phyloP scores from a whole-genome alignment of 257 asterid species.

The Solanum medicagineum region DNA sequence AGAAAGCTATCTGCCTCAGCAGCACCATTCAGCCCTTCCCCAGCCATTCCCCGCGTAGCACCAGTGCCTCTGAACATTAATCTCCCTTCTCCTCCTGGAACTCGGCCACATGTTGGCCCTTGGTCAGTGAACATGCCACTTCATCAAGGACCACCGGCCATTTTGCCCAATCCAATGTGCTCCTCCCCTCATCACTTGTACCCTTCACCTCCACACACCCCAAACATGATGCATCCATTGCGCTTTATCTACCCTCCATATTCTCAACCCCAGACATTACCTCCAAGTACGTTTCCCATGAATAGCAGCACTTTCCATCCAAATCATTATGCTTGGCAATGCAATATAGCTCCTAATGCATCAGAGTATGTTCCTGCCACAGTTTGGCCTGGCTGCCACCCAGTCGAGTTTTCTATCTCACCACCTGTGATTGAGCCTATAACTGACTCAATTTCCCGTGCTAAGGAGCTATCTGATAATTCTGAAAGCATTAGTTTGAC shows the following conservation, averaged over 20 bases:
- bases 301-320: constrained; percentile 59
- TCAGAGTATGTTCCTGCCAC: constrained; percentile 56
- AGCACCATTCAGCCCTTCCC: constrained; percentile 87
- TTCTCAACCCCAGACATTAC: constrained; percentile 55
- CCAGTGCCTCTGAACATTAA: constrained; percentile 53
- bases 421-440: constrained; percentile 54
- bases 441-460: constrained; percentile 25
- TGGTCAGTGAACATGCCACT: constrained; percentile 87
- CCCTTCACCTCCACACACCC: constrained; percentile 89
- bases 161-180: constrained; percentile 57
- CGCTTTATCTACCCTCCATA: constrained; percentile 81
- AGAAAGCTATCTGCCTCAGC: constrained; percentile 92
- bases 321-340: constrained; percentile 71
- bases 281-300: constrained; percentile 56
- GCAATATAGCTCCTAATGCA: constrained; percentile 39
- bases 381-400: constrained; percentile 73
- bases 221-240: constrained; percentile 78
- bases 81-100: constrained; percentile 53
- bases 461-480: constrained; percentile 29
- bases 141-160: constrained; percentile 72
- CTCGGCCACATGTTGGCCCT: constrained; percentile 49
- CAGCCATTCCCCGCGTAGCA: constrained; percentile 40
- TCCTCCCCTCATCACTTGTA: constrained; percentile 78
- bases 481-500: constrained; percentile 42
- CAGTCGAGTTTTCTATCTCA: constrained; percentile 49